Evolutionary conservation across 2,329 filamentous ascomycete genomes (phyloP).

Genomic region (Aureobasidium sp.): DNA sequence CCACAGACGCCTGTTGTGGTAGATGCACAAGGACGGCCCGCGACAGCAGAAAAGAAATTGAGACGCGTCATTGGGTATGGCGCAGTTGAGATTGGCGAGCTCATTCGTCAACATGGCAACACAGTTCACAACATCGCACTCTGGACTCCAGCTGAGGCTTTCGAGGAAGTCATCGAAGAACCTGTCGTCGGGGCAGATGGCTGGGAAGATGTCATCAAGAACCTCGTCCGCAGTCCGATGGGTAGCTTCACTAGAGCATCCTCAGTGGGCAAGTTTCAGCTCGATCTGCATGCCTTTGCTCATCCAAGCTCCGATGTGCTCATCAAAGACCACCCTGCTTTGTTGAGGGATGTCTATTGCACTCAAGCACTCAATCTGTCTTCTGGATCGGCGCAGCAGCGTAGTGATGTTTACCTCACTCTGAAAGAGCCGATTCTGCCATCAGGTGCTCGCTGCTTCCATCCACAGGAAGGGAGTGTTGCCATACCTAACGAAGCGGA

Average conservation of each 20-base stretch:
- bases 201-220: conserved; percentile 66
- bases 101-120: conserved; percentile 30
- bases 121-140: conserved; percentile 5
- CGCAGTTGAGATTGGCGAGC: conserved; percentile 64
- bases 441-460: conserved; percentile 55
- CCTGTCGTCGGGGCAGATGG: conserved; percentile 45
- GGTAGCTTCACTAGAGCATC: conserved; percentile 51
- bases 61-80: conserved; percentile 71
- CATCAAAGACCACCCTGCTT: conserved; percentile 78
- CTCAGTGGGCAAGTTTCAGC: conserved; percentile 47
- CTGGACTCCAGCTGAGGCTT: conserved; percentile 16
- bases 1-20: conserved; percentile 1
- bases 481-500: conserved; percentile 58
- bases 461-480: conserved; percentile 74
- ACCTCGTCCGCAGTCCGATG: conserved; percentile 66
- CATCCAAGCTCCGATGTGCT: conserved; percentile 71
- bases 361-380: conserved; percentile 91
- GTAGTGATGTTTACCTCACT: conserved; percentile 94
- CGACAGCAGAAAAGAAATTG: conserved; percentile 39
- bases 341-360: conserved; percentile 72
- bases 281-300: conserved; percentile 72
- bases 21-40: conserved; percentile 3
- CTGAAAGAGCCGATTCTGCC: conserved; percentile 72
- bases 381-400: conserved; percentile 75
- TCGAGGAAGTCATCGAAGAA: conserved; percentile 11